A percentile compares a stretch with the other conserved stretches of the same genome.
Conservation (phyloP, 2,329 filamentous ascomycete species). For the Fusarium citri region DNA sequence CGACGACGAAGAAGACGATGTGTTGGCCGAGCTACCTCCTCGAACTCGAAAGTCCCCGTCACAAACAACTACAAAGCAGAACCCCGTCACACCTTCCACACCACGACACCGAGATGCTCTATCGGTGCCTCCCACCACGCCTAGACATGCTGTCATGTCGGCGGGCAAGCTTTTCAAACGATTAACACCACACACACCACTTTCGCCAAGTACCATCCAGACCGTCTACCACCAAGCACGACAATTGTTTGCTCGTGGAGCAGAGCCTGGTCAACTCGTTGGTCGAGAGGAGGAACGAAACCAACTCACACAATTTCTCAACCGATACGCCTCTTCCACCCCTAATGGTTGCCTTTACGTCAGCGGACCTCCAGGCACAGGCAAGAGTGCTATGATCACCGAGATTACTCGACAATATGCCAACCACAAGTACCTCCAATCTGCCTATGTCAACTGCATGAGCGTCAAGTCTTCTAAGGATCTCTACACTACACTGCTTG, state of each 20-base stretch:
- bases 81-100: constrained; percentile 76
- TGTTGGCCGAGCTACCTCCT: constrained; percentile 51
- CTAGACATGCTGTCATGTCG: constrained; percentile 84
- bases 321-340: constrained; percentile 67
- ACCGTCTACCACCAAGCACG: constrained; percentile 90
- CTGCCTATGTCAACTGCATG: constrained; percentile 94
- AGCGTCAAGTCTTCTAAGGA: constrained; percentile 91
- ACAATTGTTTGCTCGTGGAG: constrained; percentile 85
- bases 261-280: constrained; percentile 78
- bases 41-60: constrained; percentile 47
- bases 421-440: constrained; percentile 67
- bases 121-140: constrained; percentile 78
- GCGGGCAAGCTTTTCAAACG: constrained; percentile 80
- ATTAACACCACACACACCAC: constrained; percentile 79
- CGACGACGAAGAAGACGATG: constrained; percentile 56
- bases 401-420: constrained; percentile 76
- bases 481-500: constrained; percentile 82
- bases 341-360: constrained; percentile 90
- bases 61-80: constrained; percentile 54
- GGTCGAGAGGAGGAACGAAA: constrained; percentile 77
- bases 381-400: constrained; percentile 93
- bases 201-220: constrained; percentile 73
- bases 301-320: constrained; percentile 77
- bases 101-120: constrained; percentile 84
- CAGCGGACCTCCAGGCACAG: constrained; percentile 94